phyloP scores from a whole-genome alignment of 345 rosid genomes.

The Salix koriyanagi region DNA sequence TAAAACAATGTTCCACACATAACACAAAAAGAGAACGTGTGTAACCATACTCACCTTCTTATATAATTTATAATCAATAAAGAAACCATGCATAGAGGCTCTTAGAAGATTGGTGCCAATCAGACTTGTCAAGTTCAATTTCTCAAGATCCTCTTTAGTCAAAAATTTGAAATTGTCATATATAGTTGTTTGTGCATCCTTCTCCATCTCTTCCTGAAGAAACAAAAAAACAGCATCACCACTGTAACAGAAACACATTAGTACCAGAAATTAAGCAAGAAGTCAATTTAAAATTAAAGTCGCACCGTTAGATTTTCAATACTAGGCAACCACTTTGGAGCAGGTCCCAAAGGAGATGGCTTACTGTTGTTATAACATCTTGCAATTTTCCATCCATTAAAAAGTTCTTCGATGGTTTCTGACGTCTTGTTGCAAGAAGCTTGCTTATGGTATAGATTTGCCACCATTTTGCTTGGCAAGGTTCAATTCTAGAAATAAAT shows the following conservation, averaged over 20 bases:
- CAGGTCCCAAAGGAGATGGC: slow-evolving; percentile 80
- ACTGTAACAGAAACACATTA: slow-evolving; percentile 2
- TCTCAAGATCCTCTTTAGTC: slow-evolving; percentile 81
- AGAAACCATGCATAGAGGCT: slow-evolving; percentile 94
- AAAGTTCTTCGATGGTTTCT: no score
- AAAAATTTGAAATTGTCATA: slow-evolving; percentile 85
- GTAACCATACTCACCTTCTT: slow-evolving; percentile 50
- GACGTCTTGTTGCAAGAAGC: no score
- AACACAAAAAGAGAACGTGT: background rate
- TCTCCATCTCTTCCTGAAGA: slow-evolving; percentile 91
- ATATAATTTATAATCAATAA: slow-evolving; percentile 64
- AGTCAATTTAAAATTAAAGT: slow-evolving; percentile 1
- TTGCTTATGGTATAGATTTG: no score
- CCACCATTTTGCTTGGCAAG: no score
- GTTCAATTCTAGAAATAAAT: no score
- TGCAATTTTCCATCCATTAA: no score
- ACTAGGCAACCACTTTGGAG: slow-evolving; percentile 86
- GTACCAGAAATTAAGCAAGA: background rate
- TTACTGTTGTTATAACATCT: no score
- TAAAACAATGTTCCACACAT: background rate
- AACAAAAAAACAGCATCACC: slow-evolving; percentile 8
- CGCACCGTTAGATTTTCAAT: slow-evolving; percentile 78
- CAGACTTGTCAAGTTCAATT: slow-evolving; percentile 65
- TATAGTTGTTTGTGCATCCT: slow-evolving; percentile 67
- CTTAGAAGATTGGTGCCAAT: slow-evolving; percentile 87